Base-by-base conservation (phyloP, 495 filamentous ascomycete species). In the Aspergillus avenaceus region DNA sequence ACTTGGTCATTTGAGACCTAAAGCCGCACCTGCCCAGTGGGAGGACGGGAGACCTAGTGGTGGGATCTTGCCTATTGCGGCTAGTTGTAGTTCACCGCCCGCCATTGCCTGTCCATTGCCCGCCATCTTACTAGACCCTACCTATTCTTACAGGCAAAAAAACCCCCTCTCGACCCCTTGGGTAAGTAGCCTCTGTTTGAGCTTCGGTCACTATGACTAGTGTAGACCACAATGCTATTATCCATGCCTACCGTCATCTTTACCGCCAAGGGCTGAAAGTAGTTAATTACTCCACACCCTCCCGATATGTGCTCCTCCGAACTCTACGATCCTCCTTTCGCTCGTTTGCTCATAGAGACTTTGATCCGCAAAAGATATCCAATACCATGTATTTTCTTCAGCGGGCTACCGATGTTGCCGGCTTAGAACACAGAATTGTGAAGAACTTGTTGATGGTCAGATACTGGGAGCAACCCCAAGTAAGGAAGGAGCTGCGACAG, bases 331-430 rank as follows among this genome's bases (percentile, higher is more conserved):
- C 56, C 0, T 81, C 84, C 8, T 98, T 96, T 66, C 87, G 90
- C 31, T 76, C 76, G 24, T 67, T 71, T 32, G 52, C 65, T 5
- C 51, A 61, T 3, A 66, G 70, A 41, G 69, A 77, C 9, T 88
- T 86, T 54, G 72, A 89, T 55, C 58, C 67, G 32, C 64, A 73
- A 22, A 80, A 75, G 48, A 81, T 96, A 28, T 63, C 71, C 43
- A 87, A 88, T 45, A 98, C 93, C 0, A 50, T 95, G 14, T 73
- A 76, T 49, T 97, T 98, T 60, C 73, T 97, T 5, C 70, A 81
- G 28, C 76, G 78, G 23, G 93, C 93, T 6, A 74, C 84, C 8
- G 65, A 72, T 37, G 64, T 76, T 50, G 76, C 67, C 21, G 90
- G 90, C 0, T 50, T 92, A 16, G 93, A 97, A 72, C 90, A 96